Conservation (phyloP, 1,284 basidiomycete species). For the Phlebopus sp. region DNA sequence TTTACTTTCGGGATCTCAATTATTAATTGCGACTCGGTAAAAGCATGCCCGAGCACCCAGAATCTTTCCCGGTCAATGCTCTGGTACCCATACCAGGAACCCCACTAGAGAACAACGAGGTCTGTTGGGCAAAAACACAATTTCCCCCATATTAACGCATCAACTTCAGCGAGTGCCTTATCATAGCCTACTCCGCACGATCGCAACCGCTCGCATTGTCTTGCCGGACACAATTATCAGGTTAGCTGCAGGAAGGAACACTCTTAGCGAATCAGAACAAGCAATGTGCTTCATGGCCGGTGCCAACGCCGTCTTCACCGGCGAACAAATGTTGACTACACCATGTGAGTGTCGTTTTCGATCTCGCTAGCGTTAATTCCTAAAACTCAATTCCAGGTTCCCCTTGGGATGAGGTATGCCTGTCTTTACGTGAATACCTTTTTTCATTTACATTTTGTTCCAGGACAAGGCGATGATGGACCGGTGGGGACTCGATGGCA, state of each 20-base stretch:
- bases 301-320: slow-evolving; percentile 97
- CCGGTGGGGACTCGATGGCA: slow-evolving; percentile 90
- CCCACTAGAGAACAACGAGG: slow-evolving; percentile 71
- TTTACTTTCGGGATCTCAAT: not conserved
- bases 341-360: slow-evolving; percentile 61
- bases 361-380: slow-evolving; percentile 12
- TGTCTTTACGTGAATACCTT: slow-evolving; percentile 2
- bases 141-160: slow-evolving; percentile 9
- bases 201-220: slow-evolving; percentile 92
- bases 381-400: slow-evolving; percentile 48
- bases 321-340: slow-evolving; percentile 96
- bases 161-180: slow-evolving; percentile 66
- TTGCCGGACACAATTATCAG: slow-evolving; percentile 93
- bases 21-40: slow-evolving; percentile 8
- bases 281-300: slow-evolving; percentile 99
- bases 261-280: slow-evolving; percentile 88
- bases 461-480: slow-evolving; percentile 93
- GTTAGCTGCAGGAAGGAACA: slow-evolving; percentile 91
- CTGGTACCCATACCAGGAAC: slow-evolving; percentile 79
- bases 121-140: slow-evolving; percentile 22
- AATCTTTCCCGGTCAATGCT: slow-evolving; percentile 98
- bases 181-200: slow-evolving; percentile 88
- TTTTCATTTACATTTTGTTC: slow-evolving; percentile 11
- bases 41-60: slow-evolving; percentile 93
- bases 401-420: slow-evolving; percentile 77